These are phyloP conservation scores for Penicillium cinerascens DNA, from an alignment of 495 filamentous ascomycete genomes.

Conservation along the genomic window DNA sequence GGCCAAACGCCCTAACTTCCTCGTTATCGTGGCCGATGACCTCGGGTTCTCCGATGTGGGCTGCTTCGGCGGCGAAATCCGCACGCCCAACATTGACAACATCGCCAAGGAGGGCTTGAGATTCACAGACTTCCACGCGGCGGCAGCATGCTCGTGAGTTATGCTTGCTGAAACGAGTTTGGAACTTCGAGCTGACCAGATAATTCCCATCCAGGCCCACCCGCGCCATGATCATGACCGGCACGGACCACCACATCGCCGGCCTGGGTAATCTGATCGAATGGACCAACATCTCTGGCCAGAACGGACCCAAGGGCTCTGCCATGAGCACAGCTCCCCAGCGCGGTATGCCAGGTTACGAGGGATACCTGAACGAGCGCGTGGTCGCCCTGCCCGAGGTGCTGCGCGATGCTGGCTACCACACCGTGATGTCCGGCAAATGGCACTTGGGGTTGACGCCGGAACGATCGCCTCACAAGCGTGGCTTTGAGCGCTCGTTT, in stretches of 20 bases:
- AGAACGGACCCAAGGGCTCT: slow-evolving; percentile 43
- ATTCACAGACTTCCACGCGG: slow-evolving; percentile 62
- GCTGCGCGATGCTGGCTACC: slow-evolving; percentile 58
- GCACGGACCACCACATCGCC: slow-evolving; percentile 47
- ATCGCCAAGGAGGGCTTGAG: slow-evolving; percentile 54
- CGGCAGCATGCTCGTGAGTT: slow-evolving; percentile 58
- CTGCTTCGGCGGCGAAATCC: slow-evolving; percentile 61
- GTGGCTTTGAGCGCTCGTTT: slow-evolving; percentile 46
- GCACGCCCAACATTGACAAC: slow-evolving; percentile 57
- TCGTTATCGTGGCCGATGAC: slow-evolving; percentile 61
- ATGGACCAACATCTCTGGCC: slow-evolving; percentile 48
- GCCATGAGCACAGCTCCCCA: slow-evolving; percentile 42
- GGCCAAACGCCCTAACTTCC: slow-evolving; percentile 57
- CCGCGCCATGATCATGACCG: slow-evolving; percentile 56
- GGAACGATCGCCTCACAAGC: slow-evolving; percentile 38
- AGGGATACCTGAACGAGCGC: slow-evolving; percentile 61
- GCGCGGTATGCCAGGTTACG: slow-evolving; percentile 60
- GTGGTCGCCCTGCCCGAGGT: slow-evolving; percentile 62
- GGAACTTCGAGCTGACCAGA: background rate
- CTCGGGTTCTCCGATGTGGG: slow-evolving; percentile 60
- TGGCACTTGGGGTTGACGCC: slow-evolving; percentile 52
- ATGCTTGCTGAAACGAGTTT: background rate
- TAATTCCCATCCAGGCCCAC: slow-evolving; percentile 38
- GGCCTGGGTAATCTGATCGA: slow-evolving; percentile 47
- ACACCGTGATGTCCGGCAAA: slow-evolving; percentile 61